Base-by-base conservation (phyloP, 164 flowering plant species). In the grape (Vitis vinifera) region DNA sequence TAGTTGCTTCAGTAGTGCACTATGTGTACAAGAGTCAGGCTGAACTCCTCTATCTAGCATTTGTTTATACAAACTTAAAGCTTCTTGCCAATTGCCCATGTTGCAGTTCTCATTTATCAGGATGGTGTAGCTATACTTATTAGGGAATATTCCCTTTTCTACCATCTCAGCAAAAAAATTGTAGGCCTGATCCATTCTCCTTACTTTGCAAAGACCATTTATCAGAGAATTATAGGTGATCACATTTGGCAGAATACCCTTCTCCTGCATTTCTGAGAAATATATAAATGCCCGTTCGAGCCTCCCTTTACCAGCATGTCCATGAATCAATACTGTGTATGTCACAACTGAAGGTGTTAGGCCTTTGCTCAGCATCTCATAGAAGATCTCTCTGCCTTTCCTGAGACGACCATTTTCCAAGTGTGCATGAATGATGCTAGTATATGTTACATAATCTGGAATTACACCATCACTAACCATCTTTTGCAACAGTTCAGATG, bases 141-240 rank as follows among this genome's bases (percentile, higher is more conserved):
- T 88, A 11, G 94, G 90, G 16, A 58, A 52, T 53, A 91, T 58
- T 27, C 88, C 85, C 51, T 72, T 80, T 53, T 70, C 78, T 66
- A 78, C 76, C 93, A 91, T 89, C 73, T 82, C 85, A 63, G 63
- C 15, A 64, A 88, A 84, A 65, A 64, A 73, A 6, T 51, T 66
- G 78, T 87, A 81, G 48, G 93, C 94, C 66, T 77, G 59, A 23
- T 74, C 82, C 50, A 87, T 75, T 69, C 77, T 80, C 49, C 87
- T 57, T 51, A 12, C 58, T 80, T 73, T 84, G 83, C 94, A 89
- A 17, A 81, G 70, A 66, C 93, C 97, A 84, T 89, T 81, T 61
- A 89, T 83, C 52, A 89, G 27, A 37, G 85, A 83, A 86, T 88
- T 89, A 72, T 84, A 91, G 47, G 97, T 89, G 58, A 88, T 82